Conservation (phyloP, 352 stramenopile species). For the Phytophthora pisi region DNA sequence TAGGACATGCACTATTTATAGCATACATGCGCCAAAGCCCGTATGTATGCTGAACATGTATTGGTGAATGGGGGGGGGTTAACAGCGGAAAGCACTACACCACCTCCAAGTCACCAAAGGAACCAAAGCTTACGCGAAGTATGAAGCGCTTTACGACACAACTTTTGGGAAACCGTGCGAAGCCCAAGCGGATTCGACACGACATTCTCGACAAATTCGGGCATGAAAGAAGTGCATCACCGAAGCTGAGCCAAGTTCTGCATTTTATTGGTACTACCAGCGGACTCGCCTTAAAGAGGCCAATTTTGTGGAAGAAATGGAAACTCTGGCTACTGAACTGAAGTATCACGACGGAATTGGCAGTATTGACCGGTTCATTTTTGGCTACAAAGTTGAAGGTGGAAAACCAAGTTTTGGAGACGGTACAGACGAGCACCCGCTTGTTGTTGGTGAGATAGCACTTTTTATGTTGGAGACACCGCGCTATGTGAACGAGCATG, state of each 20-base stretch:
- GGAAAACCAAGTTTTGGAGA: conserved; percentile 4
- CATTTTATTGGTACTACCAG: conserved; percentile 7
- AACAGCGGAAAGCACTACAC: too few relatives aligned
- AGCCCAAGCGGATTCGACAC: conserved; percentile 4
- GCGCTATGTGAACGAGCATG: too few relatives aligned
- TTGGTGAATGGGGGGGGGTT: too few relatives aligned
- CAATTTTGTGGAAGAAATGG: conserved; percentile 8
- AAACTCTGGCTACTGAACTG: neutral
- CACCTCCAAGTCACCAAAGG: too few relatives aligned
- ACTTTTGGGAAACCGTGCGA: neutral
- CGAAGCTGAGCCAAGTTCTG: neutral
- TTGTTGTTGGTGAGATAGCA: too few relatives aligned
- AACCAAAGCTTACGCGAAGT: too few relatives aligned
- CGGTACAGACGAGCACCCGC: neutral
- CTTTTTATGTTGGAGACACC: too few relatives aligned
- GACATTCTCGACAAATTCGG: conserved; percentile 7
- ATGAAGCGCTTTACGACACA: neutral
- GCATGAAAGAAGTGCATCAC: neutral
- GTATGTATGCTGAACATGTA: too few relatives aligned
- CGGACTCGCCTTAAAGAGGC: neutral
- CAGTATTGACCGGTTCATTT: neutral
- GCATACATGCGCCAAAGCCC: too few relatives aligned
- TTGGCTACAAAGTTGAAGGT: neutral
- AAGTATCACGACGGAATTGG: neutral
- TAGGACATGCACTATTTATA: too few relatives aligned